Conservation (phyloP, 148 eudicot genomes). For the Silene latifolia region DNA sequence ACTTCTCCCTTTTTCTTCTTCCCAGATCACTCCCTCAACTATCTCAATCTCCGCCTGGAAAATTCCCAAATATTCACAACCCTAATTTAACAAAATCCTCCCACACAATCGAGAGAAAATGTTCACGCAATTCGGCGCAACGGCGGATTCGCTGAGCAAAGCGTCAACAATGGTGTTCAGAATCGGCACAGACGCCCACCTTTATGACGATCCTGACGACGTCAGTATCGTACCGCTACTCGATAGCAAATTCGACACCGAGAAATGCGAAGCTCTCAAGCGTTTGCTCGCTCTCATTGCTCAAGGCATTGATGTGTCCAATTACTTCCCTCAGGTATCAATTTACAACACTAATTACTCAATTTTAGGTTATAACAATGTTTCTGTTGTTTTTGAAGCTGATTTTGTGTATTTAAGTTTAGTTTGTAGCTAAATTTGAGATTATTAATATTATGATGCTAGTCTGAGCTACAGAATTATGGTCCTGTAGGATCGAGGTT, state of each 20-base stretch:
- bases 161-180: slow-evolving; percentile 90
- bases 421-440: background rate
- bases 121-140: slow-evolving; percentile 78
- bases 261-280: slow-evolving; percentile 93
- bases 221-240: slow-evolving; percentile 75
- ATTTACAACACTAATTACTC: background rate
- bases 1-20: background rate
- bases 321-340: slow-evolving; percentile 83
- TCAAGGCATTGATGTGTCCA: slow-evolving; percentile 91
- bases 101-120: slow-evolving; percentile 23
- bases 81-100: background rate
- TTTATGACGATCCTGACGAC: slow-evolving; percentile 98
- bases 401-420: slow-evolving; percentile 5
- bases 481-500: background rate
- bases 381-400: background rate
- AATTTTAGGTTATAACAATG: background rate
- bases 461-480: background rate
- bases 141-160: slow-evolving; percentile 79
- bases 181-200: slow-evolving; percentile 97
- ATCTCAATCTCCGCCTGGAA: background rate
- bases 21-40: background rate
- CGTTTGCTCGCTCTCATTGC: slow-evolving; percentile 96
- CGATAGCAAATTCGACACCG: slow-evolving; percentile 88
- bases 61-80: background rate
- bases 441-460: background rate